Conservation (phyloP, 2,329 filamentous ascomycete genomes). For the Pseudogymnoascus sp. region DNA sequence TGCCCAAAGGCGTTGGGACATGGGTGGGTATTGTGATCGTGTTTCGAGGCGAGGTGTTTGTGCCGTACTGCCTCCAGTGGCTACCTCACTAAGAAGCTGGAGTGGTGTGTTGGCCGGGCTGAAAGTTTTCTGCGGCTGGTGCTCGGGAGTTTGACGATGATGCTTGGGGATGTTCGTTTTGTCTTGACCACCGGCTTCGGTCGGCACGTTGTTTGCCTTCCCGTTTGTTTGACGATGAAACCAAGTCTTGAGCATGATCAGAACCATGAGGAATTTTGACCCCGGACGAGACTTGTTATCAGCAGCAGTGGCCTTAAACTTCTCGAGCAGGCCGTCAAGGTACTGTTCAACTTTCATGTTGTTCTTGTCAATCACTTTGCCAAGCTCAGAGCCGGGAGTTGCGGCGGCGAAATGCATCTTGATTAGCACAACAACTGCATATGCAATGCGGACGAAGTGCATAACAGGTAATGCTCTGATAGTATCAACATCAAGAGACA, state of each 20-base stretch:
- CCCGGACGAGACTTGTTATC: constrained; percentile 57
- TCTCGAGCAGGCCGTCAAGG: constrained; percentile 60
- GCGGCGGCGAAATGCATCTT: constrained; percentile 55
- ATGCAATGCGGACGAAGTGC: constrained; percentile 45
- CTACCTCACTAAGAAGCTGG: constrained; percentile 35
- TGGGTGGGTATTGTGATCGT: constrained; percentile 13
- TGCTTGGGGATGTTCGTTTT: constrained; percentile 14
- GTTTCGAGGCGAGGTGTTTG: constrained; percentile 18
- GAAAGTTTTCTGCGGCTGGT: constrained; percentile 16
- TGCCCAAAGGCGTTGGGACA: constrained; percentile 14
- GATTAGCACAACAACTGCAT: constrained; percentile 49
- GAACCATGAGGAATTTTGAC: constrained; percentile 61
- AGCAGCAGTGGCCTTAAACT: constrained; percentile 56
- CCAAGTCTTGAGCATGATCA: constrained; percentile 64
- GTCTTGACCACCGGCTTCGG: constrained; percentile 10
- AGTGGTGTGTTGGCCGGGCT: constrained; percentile 29
- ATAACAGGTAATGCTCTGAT: constrained; percentile 43
- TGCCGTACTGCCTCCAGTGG: constrained; percentile 27
- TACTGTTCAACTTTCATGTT: constrained; percentile 59
- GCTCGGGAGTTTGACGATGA: constrained; percentile 16
- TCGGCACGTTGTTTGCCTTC: constrained; percentile 11
- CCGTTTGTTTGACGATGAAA: constrained; percentile 27
- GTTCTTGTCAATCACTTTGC: constrained; percentile 60
- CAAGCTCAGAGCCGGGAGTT: constrained; percentile 55
- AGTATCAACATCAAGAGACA: constrained; percentile 37